phyloP scores from a whole-genome alignment of 495 filamentous ascomycete species.

The Xylaria acuta region DNA sequence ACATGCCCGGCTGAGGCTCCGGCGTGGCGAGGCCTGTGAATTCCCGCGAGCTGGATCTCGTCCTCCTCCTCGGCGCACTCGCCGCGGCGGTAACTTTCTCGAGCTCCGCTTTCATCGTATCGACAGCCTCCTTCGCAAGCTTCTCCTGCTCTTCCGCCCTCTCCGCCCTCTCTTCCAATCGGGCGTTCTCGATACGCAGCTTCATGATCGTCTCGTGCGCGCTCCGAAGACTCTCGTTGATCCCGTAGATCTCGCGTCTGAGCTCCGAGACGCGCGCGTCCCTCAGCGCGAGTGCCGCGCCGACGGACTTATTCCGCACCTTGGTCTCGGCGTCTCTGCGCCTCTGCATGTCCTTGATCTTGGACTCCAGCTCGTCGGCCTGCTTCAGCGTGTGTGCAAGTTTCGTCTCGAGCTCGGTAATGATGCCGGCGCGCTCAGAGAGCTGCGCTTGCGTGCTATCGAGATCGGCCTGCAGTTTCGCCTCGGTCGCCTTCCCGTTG shows the following conservation, averaged over 20 bases:
- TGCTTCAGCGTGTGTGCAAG: conserved; percentile 34
- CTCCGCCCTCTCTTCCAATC: conserved; percentile 33
- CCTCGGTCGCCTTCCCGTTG: conserved; percentile 19
- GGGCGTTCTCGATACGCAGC: conserved; percentile 46
- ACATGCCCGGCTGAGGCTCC: conserved; percentile 27
- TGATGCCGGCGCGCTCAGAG: conserved; percentile 42
- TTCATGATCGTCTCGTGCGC: conserved; percentile 46
- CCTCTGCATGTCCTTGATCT: conserved; percentile 51
- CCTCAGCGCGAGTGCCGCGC: conserved; percentile 48
- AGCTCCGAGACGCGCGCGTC: conserved; percentile 53
- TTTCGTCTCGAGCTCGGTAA: conserved; percentile 45
- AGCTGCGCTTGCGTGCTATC: conserved; percentile 48
- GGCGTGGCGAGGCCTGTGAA: not conserved
- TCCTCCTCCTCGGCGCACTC: conserved; percentile 32
- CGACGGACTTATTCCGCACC: conserved; percentile 41
- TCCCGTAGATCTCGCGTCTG: conserved; percentile 43
- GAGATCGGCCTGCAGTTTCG: conserved; percentile 37
- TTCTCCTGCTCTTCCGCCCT: conserved; percentile 46
- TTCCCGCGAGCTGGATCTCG: conserved; percentile 1
- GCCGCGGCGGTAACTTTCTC: conserved; percentile 41
- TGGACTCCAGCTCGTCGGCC: conserved; percentile 41
- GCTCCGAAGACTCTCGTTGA: conserved; percentile 43
- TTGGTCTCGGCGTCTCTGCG: conserved; percentile 49
- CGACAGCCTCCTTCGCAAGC: conserved; percentile 59
- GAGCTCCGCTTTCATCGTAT: conserved; percentile 56